Percentiles rank a stretch among this genome's conserved stretches.
Evolutionary conservation across 139 green algal species (phyloP).

Genomic region (Coelastrella sp.): DNA sequence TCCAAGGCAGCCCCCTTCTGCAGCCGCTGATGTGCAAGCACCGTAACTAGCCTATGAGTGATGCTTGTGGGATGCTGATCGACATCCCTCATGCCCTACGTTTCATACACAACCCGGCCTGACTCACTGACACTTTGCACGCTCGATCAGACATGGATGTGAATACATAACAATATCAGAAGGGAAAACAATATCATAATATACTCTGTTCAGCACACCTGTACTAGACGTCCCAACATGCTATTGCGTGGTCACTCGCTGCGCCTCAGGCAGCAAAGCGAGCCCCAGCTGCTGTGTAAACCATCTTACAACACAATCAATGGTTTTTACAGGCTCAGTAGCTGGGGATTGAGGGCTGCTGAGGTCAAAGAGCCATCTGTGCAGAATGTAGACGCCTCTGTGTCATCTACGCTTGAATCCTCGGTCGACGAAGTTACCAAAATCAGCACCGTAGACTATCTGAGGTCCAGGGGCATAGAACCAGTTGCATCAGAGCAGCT

Average conservation of each 20-base stretch:
- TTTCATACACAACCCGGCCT: no score
- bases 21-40: no score
- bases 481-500: background rate
- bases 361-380: background rate
- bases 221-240: background rate
- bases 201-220: no score
- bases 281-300: background rate
- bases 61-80: no score
- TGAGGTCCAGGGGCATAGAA: background rate
- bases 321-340: background rate
- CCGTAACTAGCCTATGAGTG: no score
- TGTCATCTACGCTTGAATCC: conserved; percentile 15
- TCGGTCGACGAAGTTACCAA: background rate
- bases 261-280: background rate
- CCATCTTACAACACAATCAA: background rate
- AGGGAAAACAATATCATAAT: no score
- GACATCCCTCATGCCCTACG: no score
- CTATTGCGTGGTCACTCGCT: background rate
- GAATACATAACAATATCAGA: no score
- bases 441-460: background rate
- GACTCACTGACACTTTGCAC: no score
- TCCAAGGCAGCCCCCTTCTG: background rate
- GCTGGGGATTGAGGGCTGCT: background rate
- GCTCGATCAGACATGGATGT: no score
- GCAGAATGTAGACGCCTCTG: background rate